These are phyloP conservation scores for Boletus pseudo-olivaceus DNA, from an alignment of 768 basidiomycete species.

Conservation along the genomic window DNA sequence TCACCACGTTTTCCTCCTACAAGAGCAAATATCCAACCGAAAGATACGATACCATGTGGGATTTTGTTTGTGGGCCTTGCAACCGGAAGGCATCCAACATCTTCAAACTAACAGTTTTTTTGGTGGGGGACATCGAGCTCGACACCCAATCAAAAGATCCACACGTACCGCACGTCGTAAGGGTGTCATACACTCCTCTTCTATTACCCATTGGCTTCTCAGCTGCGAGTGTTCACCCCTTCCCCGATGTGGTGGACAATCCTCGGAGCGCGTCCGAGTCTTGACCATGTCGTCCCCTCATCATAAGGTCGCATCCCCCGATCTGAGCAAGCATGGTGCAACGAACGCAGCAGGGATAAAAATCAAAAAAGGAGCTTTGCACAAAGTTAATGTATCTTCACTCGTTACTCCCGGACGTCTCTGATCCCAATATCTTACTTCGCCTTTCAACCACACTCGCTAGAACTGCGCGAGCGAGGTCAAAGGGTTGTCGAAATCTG, in stretches of 20 bases:
- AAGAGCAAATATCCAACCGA: slow-evolving; percentile 57
- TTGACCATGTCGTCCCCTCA: too few relatives aligned
- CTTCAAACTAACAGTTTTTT: neutral
- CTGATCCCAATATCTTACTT: neutral
- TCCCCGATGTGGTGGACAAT: neutral
- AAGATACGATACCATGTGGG: slow-evolving; percentile 52
- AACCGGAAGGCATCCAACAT: neutral
- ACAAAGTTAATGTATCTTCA: neutral
- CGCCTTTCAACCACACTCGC: neutral
- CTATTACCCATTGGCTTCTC: neutral
- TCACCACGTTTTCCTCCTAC: slow-evolving; percentile 68
- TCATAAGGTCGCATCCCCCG: neutral
- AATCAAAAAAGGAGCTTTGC: neutral
- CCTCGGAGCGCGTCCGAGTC: too few relatives aligned
- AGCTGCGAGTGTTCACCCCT: too few relatives aligned
- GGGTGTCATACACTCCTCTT: too few relatives aligned
- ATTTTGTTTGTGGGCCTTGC: slow-evolving; percentile 52
- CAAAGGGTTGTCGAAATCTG: neutral
- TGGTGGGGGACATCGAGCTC: neutral
- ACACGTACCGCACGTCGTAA: too few relatives aligned
- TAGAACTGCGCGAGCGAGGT: neutral
- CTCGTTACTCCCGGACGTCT: neutral
- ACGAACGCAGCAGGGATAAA: neutral
- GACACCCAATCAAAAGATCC: too few relatives aligned
- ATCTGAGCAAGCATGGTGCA: neutral